Percentiles rank a stretch among this genome's conserved stretches.
Evolutionary conservation across 2,329 filamentous ascomycete genomes (phyloP).

Genomic region (Stachybotrys chartarum): DNA sequence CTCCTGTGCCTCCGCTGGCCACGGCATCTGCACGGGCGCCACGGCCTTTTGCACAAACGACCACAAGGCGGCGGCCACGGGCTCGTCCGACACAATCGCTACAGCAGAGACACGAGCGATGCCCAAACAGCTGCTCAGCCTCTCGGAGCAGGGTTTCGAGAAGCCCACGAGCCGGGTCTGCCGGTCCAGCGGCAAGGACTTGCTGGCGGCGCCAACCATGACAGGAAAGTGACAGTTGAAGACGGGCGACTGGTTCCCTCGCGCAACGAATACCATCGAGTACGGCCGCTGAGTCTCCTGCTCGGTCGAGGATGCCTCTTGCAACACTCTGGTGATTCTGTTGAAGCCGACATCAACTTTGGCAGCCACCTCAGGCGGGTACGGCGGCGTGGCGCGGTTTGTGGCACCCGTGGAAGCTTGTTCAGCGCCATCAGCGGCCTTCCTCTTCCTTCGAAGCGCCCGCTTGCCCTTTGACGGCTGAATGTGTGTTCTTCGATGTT

Average conservation of each 20-base stretch:
- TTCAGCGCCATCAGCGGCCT: conserved; percentile 24
- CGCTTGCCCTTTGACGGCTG: conserved; percentile 56
- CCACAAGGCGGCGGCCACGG: conserved; percentile 48
- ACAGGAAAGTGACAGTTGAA: conserved; percentile 55
- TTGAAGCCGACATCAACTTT: conserved; percentile 60
- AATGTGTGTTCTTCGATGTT: conserved; percentile 47
- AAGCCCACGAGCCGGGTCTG: conserved; percentile 55
- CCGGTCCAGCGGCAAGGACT: conserved; percentile 24
- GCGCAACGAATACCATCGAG: conserved; percentile 49
- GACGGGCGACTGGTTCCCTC: conserved; percentile 48
- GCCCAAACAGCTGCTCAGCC: conserved; percentile 48
- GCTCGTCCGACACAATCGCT: conserved; percentile 49
- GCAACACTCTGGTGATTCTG: conserved; percentile 53
- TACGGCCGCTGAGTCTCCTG: conserved; percentile 22
- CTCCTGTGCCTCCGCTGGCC: conserved; percentile 30
- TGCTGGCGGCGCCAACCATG: conserved; percentile 44
- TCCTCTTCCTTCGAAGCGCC: conserved; percentile 39
- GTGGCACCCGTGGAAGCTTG: conserved; percentile 10
- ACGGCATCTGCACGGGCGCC: conserved; percentile 42
- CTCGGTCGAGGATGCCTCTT: conserved; percentile 26
- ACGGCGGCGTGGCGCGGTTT: conserved; percentile 22
- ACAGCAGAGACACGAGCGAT: conserved; percentile 60
- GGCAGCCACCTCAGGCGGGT: conserved; percentile 48
- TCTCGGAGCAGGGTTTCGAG: conserved; percentile 50
- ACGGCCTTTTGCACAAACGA: conserved; percentile 49